Conservation (phyloP, 2,329 filamentous ascomycete genomes). For the Colletotrichum chrysophilum region DNA sequence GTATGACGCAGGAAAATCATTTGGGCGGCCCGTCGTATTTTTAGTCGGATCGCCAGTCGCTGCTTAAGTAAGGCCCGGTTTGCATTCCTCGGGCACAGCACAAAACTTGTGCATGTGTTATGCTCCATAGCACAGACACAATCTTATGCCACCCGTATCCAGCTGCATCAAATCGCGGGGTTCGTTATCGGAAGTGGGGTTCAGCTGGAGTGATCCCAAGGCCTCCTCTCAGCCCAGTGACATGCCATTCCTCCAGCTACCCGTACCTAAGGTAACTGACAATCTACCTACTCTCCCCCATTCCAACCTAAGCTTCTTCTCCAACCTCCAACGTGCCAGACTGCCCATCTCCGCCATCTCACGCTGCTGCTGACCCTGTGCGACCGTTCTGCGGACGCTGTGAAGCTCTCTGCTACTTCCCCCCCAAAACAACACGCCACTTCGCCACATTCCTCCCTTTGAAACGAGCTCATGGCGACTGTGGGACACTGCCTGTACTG, state of each 20-base stretch:
- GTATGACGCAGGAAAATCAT: slow-evolving; percentile 1
- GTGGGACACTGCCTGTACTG: slow-evolving; percentile 88
- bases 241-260: background rate
- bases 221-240: background rate
- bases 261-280: background rate
- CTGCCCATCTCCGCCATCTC: background rate
- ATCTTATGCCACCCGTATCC: background rate
- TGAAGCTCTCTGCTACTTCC: slow-evolving; percentile 4
- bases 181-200: slow-evolving; percentile 17
- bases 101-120: background rate
- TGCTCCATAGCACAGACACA: background rate
- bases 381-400: background rate
- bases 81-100: background rate
- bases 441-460: background rate
- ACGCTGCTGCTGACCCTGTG: background rate
- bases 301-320: background rate
- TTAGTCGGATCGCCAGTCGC: background rate
- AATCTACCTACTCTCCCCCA: background rate
- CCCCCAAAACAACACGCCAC: background rate
- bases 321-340: background rate
- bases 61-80: background rate
- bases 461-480: slow-evolving; percentile 71
- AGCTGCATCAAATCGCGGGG: slow-evolving; percentile 13
- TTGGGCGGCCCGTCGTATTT: slow-evolving; percentile 1
- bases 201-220: background rate